Percentiles rank a stretch among this genome's conserved stretches.
These are phyloP conservation scores for Cutaneotrichosporon dermatis DNA, from an alignment of 1,284 basidiomycete genomes.

Conservation along the genomic window DNA sequence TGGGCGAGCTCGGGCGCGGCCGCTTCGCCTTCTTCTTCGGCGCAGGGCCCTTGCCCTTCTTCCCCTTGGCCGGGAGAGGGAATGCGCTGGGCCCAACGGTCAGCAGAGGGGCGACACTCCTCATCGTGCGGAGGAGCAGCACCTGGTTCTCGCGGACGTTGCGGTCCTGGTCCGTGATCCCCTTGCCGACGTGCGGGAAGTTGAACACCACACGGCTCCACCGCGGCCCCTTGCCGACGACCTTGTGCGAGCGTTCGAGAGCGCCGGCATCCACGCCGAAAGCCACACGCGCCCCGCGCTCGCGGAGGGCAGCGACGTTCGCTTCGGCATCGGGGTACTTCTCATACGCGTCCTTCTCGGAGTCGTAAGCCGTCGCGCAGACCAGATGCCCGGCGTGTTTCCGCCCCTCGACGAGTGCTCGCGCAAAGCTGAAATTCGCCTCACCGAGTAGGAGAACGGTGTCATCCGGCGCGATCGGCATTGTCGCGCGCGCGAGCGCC, in stretches of 20 bases:
- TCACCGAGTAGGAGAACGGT: slow-evolving; percentile 85
- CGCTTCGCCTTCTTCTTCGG: slow-evolving; percentile 6
- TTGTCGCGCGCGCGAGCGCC: slow-evolving; percentile 19
- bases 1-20: neutral
- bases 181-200: slow-evolving; percentile 91
- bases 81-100: slow-evolving; percentile 52
- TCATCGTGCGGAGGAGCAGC: slow-evolving; percentile 78
- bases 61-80: slow-evolving; percentile 16
- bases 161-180: slow-evolving; percentile 89
- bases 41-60: slow-evolving; percentile 11
- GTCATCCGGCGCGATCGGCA: slow-evolving; percentile 73
- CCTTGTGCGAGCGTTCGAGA: slow-evolving; percentile 55
- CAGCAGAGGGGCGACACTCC: slow-evolving; percentile 67
- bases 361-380: slow-evolving; percentile 83
- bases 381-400: slow-evolving; percentile 63
- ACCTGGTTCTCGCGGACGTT: slow-evolving; percentile 90
- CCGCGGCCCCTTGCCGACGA: slow-evolving; percentile 49
- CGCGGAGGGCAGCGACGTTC: slow-evolving; percentile 59
- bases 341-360: slow-evolving; percentile 65
- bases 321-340: slow-evolving; percentile 78
- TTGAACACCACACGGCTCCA: slow-evolving; percentile 87
- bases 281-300: slow-evolving; percentile 64
- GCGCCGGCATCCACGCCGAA: slow-evolving; percentile 82
- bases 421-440: slow-evolving; percentile 88
- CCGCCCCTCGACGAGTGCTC: slow-evolving; percentile 60